Conservation (phyloP, 768 basidiomycete genomes). For the Leccinum truebloodii region DNA sequence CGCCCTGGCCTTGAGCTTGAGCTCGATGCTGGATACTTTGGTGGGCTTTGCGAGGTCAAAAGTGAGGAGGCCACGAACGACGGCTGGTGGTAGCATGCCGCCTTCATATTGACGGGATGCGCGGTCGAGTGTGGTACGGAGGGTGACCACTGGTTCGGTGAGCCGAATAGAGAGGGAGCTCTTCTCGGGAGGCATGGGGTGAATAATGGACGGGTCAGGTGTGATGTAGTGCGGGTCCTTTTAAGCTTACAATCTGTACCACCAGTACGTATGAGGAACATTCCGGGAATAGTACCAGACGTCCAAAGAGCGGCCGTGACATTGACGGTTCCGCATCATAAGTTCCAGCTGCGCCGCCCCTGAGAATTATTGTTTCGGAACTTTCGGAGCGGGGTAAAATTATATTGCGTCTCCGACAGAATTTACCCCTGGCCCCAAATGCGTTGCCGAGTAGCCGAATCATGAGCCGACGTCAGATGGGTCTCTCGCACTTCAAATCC, state of each 20-base stretch:
- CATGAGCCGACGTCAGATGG: not conserved
- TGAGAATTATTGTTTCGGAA: not conserved
- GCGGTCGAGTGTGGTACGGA: constrained; percentile 47
- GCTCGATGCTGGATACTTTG: constrained; percentile 81
- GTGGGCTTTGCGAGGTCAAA: constrained; percentile 73
- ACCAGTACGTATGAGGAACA: not conserved
- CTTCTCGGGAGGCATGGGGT: constrained; percentile 29
- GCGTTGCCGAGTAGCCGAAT: not conserved
- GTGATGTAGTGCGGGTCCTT: not conserved
- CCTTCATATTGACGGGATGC: constrained; percentile 22
- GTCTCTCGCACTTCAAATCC: not conserved
- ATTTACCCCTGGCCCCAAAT: not conserved
- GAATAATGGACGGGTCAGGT: not conserved
- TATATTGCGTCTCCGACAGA: not conserved
- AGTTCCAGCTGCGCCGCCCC: constrained; percentile 11
- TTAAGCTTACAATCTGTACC: not conserved
- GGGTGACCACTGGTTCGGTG: constrained; percentile 74
- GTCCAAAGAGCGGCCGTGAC: not conserved
- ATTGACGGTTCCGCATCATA: constrained; percentile 4
- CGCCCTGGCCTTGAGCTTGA: constrained; percentile 78
- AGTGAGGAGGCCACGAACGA: constrained; percentile 66
- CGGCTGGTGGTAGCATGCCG: constrained; percentile 53
- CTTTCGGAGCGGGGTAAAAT: not conserved
- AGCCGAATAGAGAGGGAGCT: constrained; percentile 58
- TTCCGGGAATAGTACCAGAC: not conserved